A percentile compares a stretch with the other conserved stretches of the same genome.
Evolutionary conservation across 192 early-diverging fungal genomes (phyloP).

Genomic region (Dispira parvispora): DNA sequence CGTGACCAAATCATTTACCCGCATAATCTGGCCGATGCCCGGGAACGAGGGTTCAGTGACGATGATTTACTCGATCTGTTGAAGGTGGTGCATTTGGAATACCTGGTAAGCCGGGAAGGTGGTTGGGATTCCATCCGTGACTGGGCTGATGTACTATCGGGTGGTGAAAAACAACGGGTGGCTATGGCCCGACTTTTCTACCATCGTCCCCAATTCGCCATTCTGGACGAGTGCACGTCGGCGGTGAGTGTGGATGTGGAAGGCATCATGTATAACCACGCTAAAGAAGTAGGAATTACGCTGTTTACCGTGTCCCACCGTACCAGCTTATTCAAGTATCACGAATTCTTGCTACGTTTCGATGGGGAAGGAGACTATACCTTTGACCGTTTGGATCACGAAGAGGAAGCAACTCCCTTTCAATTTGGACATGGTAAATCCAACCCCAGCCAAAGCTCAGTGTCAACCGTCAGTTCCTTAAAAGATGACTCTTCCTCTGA

Average conservation of each 20-base stretch:
- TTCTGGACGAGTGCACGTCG: conserved; percentile 87
- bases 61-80: conserved; percentile 62
- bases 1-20: conserved; percentile 98
- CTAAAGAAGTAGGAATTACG: conserved; percentile 66
- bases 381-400: conserved; percentile 78
- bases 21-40: conserved; percentile 68
- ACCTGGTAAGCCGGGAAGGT: conserved; percentile 78
- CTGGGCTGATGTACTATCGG: conserved; percentile 88
- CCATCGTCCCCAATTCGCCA: conserved; percentile 86
- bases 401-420: conserved; percentile 24
- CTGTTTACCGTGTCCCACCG: conserved; percentile 92
- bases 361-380: conserved; percentile 95
- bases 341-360: conserved; percentile 87
- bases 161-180: conserved; percentile 91
- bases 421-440: conserved; percentile 11
- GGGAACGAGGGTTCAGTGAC: conserved; percentile 49
- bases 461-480: conserved; percentile 19
- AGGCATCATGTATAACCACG: conserved; percentile 74
- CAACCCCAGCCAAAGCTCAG: conserved; percentile 20
- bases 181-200: conserved; percentile 96
- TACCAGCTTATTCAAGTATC: conserved; percentile 91
- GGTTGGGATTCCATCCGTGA: conserved; percentile 75
- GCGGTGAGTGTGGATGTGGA: conserved; percentile 94
- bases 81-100: conserved; percentile 61
- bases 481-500: neutral